Evolutionary conservation across 2,329 filamentous ascomycete species (phyloP), one percentile per base, ranked within the genome.

Genomic region (Fusarium abutilonis): DNA sequence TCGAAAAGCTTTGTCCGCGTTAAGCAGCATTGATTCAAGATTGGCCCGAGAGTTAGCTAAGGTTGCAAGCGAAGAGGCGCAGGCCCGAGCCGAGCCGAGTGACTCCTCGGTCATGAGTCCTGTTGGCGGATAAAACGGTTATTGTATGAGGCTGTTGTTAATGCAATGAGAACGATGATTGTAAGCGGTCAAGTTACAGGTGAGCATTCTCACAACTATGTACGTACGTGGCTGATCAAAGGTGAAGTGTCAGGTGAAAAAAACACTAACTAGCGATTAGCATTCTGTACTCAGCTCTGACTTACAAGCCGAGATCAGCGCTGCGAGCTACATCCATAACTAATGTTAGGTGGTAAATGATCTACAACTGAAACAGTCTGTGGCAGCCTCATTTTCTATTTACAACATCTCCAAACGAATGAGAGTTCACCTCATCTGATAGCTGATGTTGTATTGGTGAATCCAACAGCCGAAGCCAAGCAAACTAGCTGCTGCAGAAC

Each of bases 81-180:
- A 56, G 15, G 11, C 38, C 34, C 57, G 44, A 58, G 54, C 50
- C 62, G 62, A 65, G 34, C 63, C 62, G 54, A 19, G 19, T 19
- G 50, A 66, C 52, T 65, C 42, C 32, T 41, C 26, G 42, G 45
- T 29, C 34, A 39, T 31, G 26, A 38, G 19, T 55, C 15, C 36
- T 35, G 28, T 17, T 9, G 31, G 19, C 6, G n/a, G 9, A 19
- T 19, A 19, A 19, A 19, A 19, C 4, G 19, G 19, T 19, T 19
- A 31, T 34, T 39, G 19, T 21, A 26, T 41, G 41, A 29, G 48
- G 21, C 17, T 23, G 10, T 28, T 23, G 14, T 36, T 31, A 14
- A 36, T 34, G 56, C 35, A 15, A 32, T 26, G 31, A 47, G 48
- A 52, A 9, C 10, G 10, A 28, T 28, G 8, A 28, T 28, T 28